These are phyloP conservation scores for Coemansia sp. DNA, from an alignment of 192 early-diverging fungal species.

Conservation along the genomic window DNA sequence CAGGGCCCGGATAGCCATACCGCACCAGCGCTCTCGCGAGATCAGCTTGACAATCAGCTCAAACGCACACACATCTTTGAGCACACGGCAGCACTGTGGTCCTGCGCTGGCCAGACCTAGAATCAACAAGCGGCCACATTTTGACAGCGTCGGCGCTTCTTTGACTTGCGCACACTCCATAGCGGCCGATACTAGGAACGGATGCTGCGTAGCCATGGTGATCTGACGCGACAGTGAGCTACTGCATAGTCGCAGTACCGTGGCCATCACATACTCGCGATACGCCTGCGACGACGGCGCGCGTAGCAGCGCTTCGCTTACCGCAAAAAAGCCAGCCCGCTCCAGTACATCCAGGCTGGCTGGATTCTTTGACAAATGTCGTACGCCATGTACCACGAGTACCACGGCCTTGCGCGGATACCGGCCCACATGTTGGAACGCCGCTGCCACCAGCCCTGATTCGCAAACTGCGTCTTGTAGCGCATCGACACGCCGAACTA, in stretches of 20 bases:
- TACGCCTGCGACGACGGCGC: slow-evolving; percentile 38
- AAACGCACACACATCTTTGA: slow-evolving; percentile 49
- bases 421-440: slow-evolving; percentile 29
- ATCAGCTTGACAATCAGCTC: slow-evolving; percentile 54
- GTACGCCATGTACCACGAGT: slow-evolving; percentile 45
- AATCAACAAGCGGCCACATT: slow-evolving; percentile 42
- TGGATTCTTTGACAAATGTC: slow-evolving; percentile 51
- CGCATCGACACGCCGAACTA: slow-evolving; percentile 35
- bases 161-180: slow-evolving; percentile 50
- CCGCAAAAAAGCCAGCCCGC: slow-evolving; percentile 40
- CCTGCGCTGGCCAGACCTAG: slow-evolving; percentile 44
- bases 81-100: slow-evolving; percentile 45
- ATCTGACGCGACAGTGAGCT: slow-evolving; percentile 45
- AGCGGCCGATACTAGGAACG: slow-evolving; percentile 33
- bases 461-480: slow-evolving; percentile 50
- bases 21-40: slow-evolving; percentile 54
- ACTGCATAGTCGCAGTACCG: slow-evolving; percentile 44
- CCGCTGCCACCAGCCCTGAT: slow-evolving; percentile 35
- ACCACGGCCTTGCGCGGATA: slow-evolving; percentile 48
- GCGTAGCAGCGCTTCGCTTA: slow-evolving; percentile 33
- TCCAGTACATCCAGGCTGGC: slow-evolving; percentile 49
- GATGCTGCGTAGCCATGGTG: slow-evolving; percentile 39
- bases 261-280: slow-evolving; percentile 51
- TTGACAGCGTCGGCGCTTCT: slow-evolving; percentile 38
- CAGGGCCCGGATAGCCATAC: slow-evolving; percentile 49